These are phyloP conservation scores for Malassezia sp. DNA, from an alignment of 1,284 basidiomycete genomes.

Conservation along the genomic window DNA sequence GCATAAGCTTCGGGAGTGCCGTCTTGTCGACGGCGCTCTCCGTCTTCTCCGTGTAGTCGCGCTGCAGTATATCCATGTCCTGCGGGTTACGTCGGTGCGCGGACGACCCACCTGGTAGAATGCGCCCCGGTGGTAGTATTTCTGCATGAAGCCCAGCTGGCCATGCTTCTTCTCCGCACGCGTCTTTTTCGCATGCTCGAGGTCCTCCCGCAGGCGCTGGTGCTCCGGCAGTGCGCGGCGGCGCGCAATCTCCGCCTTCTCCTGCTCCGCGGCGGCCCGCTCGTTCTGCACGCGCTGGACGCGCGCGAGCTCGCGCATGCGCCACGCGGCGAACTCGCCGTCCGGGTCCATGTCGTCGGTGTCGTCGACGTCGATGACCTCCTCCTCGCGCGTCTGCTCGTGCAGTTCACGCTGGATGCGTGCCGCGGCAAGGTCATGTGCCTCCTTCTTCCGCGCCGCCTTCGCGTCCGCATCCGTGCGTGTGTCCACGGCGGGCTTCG, in stretches of 20 bases:
- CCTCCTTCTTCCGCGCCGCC: constrained; percentile 60
- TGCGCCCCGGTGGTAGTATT: constrained; percentile 98
- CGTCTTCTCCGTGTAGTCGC: constrained; percentile 80
- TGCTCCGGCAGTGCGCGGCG: constrained; percentile 82
- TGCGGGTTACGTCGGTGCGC: no score
- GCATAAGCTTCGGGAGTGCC: constrained; percentile 83
- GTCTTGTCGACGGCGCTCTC: constrained; percentile 67
- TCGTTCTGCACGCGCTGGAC: constrained; percentile 84
- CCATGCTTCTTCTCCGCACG: constrained; percentile 72
- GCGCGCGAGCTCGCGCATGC: constrained; percentile 75
- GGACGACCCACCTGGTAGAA: constrained; percentile 75
- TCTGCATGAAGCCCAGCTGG: constrained; percentile 83
- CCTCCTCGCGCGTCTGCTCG: constrained; percentile 72
- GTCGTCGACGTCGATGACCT: constrained; percentile 76
- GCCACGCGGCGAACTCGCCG: constrained; percentile 90
- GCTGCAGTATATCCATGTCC: constrained; percentile 78
- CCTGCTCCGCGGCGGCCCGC: constrained; percentile 62
- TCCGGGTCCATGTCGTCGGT: constrained; percentile 82
- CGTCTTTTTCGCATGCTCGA: constrained; percentile 67
- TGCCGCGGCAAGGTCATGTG: constrained; percentile 74
- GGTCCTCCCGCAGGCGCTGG: constrained; percentile 75
- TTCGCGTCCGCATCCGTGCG: constrained; percentile 5
- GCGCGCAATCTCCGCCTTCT: constrained; percentile 78
- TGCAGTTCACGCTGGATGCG: constrained; percentile 70
- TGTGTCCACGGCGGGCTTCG: constrained; percentile 9